phyloP scores from a whole-genome alignment of 148 eudicot genomes.

The Talinum fruticosum region DNA sequence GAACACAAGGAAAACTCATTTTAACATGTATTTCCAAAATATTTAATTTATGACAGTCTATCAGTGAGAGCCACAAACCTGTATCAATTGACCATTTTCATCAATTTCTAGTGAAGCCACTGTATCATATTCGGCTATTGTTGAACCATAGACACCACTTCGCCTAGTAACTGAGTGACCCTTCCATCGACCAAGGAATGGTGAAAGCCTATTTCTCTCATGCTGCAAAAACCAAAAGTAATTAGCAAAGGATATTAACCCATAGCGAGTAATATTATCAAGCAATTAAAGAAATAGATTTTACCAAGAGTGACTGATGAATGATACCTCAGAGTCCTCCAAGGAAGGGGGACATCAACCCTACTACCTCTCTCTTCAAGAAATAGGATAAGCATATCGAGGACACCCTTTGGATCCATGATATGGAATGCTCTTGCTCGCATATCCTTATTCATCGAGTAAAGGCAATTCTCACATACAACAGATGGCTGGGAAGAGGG shows the following conservation, averaged over 20 bases:
- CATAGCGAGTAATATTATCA: background rate
- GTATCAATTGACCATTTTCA: conserved; percentile 63
- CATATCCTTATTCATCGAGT: conserved; percentile 61
- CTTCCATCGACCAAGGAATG: conserved; percentile 85
- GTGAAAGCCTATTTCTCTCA: conserved; percentile 44
- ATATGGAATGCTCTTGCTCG: conserved; percentile 91
- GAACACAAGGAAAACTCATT: background rate
- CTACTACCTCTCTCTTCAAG: conserved; percentile 64
- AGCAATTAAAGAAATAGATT: background rate
- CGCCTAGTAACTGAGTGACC: conserved; percentile 84
- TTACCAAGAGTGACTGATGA: background rate
- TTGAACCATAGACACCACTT: conserved; percentile 93
- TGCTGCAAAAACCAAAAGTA: conserved; percentile 39
- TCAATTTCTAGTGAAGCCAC: conserved; percentile 54
- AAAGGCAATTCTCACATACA: conserved; percentile 90
- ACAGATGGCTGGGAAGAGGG: conserved; percentile 83
- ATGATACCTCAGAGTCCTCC: conserved; percentile 42
- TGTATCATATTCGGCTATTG: conserved; percentile 75
- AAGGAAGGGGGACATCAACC: conserved; percentile 47
- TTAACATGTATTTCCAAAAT: background rate
- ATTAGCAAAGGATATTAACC: background rate
- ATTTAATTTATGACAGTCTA: background rate
- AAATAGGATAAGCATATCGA: conserved; percentile 85
- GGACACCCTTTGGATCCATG: conserved; percentile 73
- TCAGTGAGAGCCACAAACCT: conserved; percentile 41